phyloP scores from a whole-genome alignment of 1,139 yeast species.

The Taphrina deformans region DNA sequence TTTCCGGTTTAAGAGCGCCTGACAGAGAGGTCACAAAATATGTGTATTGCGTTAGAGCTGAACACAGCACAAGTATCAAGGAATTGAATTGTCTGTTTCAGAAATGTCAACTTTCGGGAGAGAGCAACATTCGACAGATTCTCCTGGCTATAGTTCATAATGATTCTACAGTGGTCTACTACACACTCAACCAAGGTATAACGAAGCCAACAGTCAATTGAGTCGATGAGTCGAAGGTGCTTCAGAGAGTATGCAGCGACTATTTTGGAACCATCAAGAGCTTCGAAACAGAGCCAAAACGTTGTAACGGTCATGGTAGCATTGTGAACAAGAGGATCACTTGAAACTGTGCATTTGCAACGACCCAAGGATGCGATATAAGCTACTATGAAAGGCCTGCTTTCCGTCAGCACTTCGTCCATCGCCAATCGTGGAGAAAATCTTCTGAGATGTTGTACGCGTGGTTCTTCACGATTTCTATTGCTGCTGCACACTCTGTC shows the following conservation, averaged over 20 bases:
- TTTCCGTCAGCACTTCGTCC: background rate
- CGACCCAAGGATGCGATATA: no score
- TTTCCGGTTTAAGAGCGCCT: background rate
- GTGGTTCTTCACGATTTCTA: background rate
- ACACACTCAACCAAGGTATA: slow-evolving; percentile 28
- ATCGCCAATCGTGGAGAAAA: background rate
- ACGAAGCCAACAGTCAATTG: slow-evolving; percentile 29
- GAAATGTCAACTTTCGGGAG: background rate
- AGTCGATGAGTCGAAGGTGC: no score
- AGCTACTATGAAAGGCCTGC: background rate
- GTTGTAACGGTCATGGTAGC: background rate
- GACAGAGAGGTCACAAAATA: background rate
- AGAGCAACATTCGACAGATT: background rate
- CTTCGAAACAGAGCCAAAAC: no score
- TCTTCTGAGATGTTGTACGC: background rate
- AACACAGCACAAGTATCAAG: slow-evolving; percentile 9
- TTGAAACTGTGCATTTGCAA: background rate
- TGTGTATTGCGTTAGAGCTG: slow-evolving; percentile 22
- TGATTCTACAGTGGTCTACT: slow-evolving; percentile 35
- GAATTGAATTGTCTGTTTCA: slow-evolving; percentile 9
- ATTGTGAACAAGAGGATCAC: background rate
- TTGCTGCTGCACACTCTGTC: slow-evolving; percentile 25
- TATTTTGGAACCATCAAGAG: no score
- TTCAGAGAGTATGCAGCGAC: no score
- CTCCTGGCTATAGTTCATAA: slow-evolving; percentile 30